Evolutionary conservation across 2,329 filamentous ascomycete genomes (phyloP).

Genomic region (Colletotrichum plurivorum): DNA sequence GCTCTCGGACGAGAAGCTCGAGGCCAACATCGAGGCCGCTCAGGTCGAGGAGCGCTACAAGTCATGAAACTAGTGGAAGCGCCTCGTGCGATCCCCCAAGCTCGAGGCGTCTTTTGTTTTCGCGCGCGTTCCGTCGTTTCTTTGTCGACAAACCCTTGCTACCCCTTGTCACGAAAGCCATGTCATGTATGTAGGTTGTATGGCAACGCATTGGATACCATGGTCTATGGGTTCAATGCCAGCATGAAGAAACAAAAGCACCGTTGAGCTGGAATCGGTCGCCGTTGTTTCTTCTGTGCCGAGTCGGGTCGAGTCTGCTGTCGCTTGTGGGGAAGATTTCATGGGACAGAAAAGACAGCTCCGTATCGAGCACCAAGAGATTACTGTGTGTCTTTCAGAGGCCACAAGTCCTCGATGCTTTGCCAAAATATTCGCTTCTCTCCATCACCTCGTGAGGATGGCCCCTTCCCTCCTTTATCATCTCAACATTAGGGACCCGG

Average conservation of each 20-base stretch:
- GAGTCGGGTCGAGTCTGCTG: too few species aligned
- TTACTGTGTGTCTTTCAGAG: not conserved
- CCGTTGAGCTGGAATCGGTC: too few species aligned
- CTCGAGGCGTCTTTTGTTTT: not conserved
- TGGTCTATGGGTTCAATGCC: too few species aligned
- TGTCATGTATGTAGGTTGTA: too few species aligned
- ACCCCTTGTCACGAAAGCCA: too few species aligned
- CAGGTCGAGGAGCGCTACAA: conserved; percentile 31
- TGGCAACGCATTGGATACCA: too few species aligned
- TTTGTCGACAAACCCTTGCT: too few species aligned
- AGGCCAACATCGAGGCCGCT: conserved; percentile 35
- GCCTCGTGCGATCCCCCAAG: not conserved
- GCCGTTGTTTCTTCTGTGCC: too few species aligned
- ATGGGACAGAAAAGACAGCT: conserved; percentile 1
- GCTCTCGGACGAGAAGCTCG: conserved; percentile 36
- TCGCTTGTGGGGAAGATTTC: too few species aligned
- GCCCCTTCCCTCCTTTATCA: not conserved
- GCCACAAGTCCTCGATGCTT: conserved; percentile 13
- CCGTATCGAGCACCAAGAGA: conserved; percentile 1
- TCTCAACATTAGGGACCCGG: conserved; percentile 5
- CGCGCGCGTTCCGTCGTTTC: too few species aligned
- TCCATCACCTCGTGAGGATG: conserved; percentile 10
- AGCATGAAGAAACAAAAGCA: too few species aligned
- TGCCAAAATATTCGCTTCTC: conserved; percentile 2
- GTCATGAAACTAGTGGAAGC: conserved; percentile 22